Percentiles rank a stretch among this genome's conserved stretches.
phyloP scores from a whole-genome alignment of 2,329 filamentous ascomycete species.

The Xylariaceae sp. region DNA sequence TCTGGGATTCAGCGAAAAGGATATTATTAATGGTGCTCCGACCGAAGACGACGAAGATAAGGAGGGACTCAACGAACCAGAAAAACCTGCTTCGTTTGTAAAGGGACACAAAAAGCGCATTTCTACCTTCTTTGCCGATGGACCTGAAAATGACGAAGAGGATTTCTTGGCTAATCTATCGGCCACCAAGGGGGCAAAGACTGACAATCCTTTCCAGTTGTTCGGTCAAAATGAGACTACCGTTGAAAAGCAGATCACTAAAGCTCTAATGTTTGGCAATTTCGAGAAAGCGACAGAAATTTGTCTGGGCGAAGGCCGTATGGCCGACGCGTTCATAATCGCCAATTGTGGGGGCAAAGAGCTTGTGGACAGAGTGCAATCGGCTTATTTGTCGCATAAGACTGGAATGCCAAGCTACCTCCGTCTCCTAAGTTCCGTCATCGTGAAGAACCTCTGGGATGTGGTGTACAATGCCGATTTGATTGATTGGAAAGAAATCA shows the following conservation, averaged over 20 bases:
- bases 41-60: constrained; percentile 33
- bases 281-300: constrained; percentile 88
- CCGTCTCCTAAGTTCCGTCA: constrained; percentile 82
- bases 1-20: constrained; percentile 74
- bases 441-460: constrained; percentile 96
- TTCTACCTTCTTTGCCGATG: constrained; percentile 77
- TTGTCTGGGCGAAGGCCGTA: constrained; percentile 79
- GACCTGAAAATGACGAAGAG: constrained; percentile 63
- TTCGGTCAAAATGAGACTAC: constrained; percentile 78
- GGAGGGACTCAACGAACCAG: constrained; percentile 42
- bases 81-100: constrained; percentile 41
- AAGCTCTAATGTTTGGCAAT: constrained; percentile 80
- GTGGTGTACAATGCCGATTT: constrained; percentile 94
- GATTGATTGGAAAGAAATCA: constrained; percentile 91
- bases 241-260: constrained; percentile 82
- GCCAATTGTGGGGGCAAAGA: constrained; percentile 94
- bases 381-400: constrained; percentile 82
- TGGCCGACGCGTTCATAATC: constrained; percentile 96
- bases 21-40: constrained; percentile 48
- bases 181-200: constrained; percentile 86
- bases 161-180: constrained; percentile 82
- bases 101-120: constrained; percentile 53
- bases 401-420: constrained; percentile 84
- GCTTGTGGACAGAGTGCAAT: constrained; percentile 89
- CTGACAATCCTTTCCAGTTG: constrained; percentile 89